Evolutionary conservation across 1,139 yeast genomes (phyloP), one percentile per base, ranked within the genome.

Genomic region (Nadsonia starkeyi-henricii): DNA sequence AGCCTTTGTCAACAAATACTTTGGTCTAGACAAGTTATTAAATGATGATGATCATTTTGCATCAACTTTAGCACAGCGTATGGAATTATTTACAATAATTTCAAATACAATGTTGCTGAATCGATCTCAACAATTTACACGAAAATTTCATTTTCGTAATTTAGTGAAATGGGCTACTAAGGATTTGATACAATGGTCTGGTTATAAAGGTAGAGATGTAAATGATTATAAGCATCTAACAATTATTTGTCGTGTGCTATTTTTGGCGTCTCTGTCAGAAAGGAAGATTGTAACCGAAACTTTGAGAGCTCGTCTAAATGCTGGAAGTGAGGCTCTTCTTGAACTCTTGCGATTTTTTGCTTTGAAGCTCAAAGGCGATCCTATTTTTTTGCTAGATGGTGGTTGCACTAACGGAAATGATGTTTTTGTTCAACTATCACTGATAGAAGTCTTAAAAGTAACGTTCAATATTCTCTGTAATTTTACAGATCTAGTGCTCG

Each of bases 61-160:
- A 28, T 18, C 45, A 28, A 41, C 36, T 4, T 19, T 17, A 23
- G 33, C 39, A 4, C 45, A 15, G 39, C 23, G n/a, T 26, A 39
- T 39, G 21, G 58, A 57, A 42, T 52, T 55, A 2, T 53, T 55
- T 42, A 57, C 61, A 1, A 53, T 57, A 8, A 46, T 57, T 12
- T 60, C 61, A 28, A 58, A 58, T 46, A 58, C 55, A 5, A 47
- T 58, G 36, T 49, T 57, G 20, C 51, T 56, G 36, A 53, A 55
- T 49, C 45, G 47, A 26, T 33, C 39, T n/a, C 21, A 43, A 12
- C 20, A 39, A 2, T 45, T 39, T 19, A 23, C 20, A 2, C 42
- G 37, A 26, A 33, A 42, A n/a, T n/a, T 7, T 12, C 41, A 42
- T 12, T 13, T 9, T 33, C 15, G 17, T 4, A 15, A 33, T 33